A percentile compares a stretch with the other conserved stretches of the same genome.
Conservation (phyloP, 108 stramenopile species). For the Skeletonema costatum region DNA sequence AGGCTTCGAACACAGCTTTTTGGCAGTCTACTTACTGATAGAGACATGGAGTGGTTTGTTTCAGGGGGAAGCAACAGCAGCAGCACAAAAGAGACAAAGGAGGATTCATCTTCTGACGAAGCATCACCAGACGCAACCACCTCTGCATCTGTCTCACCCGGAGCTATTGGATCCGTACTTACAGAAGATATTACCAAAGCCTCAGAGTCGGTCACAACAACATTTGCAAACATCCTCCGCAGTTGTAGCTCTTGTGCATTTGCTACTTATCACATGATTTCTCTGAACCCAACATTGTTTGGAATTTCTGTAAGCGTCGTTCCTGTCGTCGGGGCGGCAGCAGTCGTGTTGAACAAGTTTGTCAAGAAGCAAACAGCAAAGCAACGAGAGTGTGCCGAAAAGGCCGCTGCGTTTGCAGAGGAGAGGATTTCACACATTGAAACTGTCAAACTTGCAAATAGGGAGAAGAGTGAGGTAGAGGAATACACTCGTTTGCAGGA, state of each 20-base stretch:
- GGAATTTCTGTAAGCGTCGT: constrained; percentile 68
- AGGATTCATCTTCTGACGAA: constrained; percentile 3
- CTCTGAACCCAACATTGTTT: constrained; percentile 75
- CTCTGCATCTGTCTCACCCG: constrained; percentile 60
- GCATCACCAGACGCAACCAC: background rate
- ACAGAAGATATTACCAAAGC: constrained; percentile 71
- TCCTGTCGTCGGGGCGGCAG: constrained; percentile 77
- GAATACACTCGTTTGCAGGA: constrained; percentile 64
- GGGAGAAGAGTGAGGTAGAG: constrained; percentile 71
- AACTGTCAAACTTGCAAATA: constrained; percentile 75
- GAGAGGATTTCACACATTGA: constrained; percentile 72
- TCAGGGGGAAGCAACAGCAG: constrained; percentile 15
- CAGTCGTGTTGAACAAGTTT: constrained; percentile 70
- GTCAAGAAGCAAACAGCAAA: constrained; percentile 62
- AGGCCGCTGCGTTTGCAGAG: constrained; percentile 75
- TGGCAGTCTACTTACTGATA: constrained; percentile 46
- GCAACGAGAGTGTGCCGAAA: constrained; percentile 59
- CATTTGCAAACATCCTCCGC: constrained; percentile 78
- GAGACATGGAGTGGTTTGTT: constrained; percentile 86
- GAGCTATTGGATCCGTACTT: constrained; percentile 71
- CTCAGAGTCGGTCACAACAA: constrained; percentile 65
- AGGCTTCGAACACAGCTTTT: constrained; percentile 67
- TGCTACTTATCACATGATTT: constrained; percentile 81
- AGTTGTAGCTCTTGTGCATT: constrained; percentile 69
- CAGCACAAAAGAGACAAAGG: constrained; percentile 9